phyloP scores from a whole-genome alignment of 1,284 basidiomycete genomes.

The Ceratobasidium sp. region DNA sequence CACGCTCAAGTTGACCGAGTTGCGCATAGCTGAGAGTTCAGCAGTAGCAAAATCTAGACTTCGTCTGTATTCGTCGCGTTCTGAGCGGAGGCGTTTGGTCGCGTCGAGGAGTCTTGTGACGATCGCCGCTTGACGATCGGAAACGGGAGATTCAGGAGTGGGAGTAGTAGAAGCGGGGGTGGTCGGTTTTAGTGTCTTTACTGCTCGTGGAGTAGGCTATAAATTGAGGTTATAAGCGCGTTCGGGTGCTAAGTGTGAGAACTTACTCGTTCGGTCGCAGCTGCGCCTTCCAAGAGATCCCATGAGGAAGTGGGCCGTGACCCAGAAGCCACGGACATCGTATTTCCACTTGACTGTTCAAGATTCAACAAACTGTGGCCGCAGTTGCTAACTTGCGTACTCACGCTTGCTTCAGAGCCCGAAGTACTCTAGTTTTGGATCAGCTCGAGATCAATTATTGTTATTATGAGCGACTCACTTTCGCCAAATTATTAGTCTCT shows the following conservation, averaged over 20 bases:
- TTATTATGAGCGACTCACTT: background rate
- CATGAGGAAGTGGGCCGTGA: constrained; percentile 8
- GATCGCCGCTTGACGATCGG: constrained; percentile 36
- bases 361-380: background rate
- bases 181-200: constrained; percentile 21
- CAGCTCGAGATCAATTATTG: background rate
- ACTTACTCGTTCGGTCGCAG: constrained; percentile 10
- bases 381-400: background rate
- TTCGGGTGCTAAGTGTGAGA: background rate
- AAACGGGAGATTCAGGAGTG: constrained; percentile 36
- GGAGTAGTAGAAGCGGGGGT: background rate
- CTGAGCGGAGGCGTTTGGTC: constrained; percentile 26
- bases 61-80: constrained; percentile 14
- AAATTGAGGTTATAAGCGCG: background rate
- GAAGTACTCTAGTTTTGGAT: background rate
- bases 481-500: background rate
- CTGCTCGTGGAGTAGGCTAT: constrained; percentile 23
- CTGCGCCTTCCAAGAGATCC: constrained; percentile 18
- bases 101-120: constrained; percentile 36
- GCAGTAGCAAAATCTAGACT: constrained; percentile 26
- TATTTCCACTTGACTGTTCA: background rate
- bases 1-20: background rate
- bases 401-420: constrained; percentile 17
- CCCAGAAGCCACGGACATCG: background rate
- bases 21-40: constrained; percentile 10